Percentiles rank a stretch among this genome's conserved stretches.
Evolutionary conservation across 2,329 filamentous ascomycete genomes (phyloP).

Genomic region (Ascosphaera aggregata): DNA sequence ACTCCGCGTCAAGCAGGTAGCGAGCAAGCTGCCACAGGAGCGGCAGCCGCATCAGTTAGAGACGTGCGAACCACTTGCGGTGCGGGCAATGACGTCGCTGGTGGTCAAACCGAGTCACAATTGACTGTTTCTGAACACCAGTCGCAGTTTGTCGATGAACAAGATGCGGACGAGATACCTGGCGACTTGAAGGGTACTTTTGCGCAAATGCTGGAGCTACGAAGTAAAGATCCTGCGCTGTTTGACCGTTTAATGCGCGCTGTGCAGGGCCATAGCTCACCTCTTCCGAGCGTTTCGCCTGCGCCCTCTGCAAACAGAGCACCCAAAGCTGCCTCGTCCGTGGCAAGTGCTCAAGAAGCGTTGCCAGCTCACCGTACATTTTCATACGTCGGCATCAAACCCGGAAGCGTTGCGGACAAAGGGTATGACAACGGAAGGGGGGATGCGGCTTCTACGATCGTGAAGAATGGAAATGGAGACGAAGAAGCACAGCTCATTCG

Average conservation of each 20-base stretch:
- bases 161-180: conserved; percentile 18
- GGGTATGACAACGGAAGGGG: not conserved
- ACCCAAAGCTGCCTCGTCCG: not conserved
- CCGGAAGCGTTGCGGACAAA: not conserved
- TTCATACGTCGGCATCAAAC: not conserved
- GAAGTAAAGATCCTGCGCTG: conserved; percentile 28
- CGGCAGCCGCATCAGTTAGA: too few species aligned
- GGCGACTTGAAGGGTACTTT: conserved; percentile 29
- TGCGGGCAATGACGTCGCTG: too few species aligned
- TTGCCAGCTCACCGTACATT: not conserved
- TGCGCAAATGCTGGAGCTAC: conserved; percentile 33
- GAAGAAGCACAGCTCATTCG: too few species aligned
- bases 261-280: not conserved
- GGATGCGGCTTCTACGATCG: too few species aligned
- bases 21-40: too few species aligned
- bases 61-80: too few species aligned
- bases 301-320: not conserved
- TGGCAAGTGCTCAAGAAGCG: not conserved
- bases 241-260: conserved; percentile 22
- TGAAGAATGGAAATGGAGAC: too few species aligned
- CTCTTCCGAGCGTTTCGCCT: not conserved
- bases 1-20: not conserved
- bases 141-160: not conserved
- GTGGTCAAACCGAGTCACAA: not conserved
- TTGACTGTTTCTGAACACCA: not conserved